Evolutionary conservation across 176 grass and related monocot genomes (phyloP).

Genomic region (Pharus latifolius): DNA sequence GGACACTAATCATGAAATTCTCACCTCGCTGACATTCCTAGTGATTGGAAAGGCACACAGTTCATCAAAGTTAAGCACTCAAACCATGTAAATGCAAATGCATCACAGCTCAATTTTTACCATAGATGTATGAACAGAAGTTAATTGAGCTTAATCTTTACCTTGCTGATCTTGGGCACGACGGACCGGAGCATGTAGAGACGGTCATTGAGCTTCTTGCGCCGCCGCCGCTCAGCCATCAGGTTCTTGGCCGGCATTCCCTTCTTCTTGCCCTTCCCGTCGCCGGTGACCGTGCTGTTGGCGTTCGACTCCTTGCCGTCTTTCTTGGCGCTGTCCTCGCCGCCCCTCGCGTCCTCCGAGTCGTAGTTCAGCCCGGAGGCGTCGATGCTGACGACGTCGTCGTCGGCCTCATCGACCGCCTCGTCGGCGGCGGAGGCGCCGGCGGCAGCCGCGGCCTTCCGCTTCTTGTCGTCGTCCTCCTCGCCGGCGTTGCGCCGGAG

Average conservation of each 20-base stretch:
- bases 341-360: conserved; percentile 57
- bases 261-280: conserved; percentile 84
- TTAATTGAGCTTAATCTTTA: conserved; percentile 39
- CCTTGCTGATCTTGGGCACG: conserved; percentile 99
- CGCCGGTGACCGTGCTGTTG: conserved; percentile 65
- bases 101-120: conserved; percentile 38
- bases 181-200: conserved; percentile 99
- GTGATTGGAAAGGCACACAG: background rate
- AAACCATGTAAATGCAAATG: background rate
- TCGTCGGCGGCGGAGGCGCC: conserved; percentile 17
- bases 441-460: conserved; percentile 19
- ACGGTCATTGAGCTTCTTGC: conserved; percentile 98
- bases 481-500: conserved; percentile 68
- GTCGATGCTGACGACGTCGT: conserved; percentile 71
- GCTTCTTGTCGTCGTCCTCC: conserved; percentile 60
- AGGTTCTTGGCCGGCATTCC: conserved; percentile 96
- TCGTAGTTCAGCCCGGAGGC: conserved; percentile 85
- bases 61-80: background rate
- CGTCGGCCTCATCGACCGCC: conserved; percentile 43
- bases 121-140: no score
- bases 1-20: background rate
- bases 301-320: conserved; percentile 67
- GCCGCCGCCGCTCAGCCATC: conserved; percentile 90
- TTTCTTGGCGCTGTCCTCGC: conserved; percentile 53
- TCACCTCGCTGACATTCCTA: background rate